Percentiles rank a stretch among this genome's conserved stretches.
phyloP scores from a whole-genome alignment of 75 land plant species.

The Chamaecyparis obtusa region DNA sequence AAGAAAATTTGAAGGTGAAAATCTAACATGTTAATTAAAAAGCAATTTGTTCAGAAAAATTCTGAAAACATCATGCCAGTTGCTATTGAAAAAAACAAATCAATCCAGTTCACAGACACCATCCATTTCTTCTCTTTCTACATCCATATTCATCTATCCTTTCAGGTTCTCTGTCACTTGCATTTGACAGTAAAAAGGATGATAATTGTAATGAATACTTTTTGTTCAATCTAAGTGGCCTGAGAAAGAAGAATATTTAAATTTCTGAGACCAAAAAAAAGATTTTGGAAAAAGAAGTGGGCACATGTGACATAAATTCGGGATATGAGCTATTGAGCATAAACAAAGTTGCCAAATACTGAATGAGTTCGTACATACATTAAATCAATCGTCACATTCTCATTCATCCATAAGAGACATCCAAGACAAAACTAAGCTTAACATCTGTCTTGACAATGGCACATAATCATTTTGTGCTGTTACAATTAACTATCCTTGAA shows the following conservation, averaged over 20 bases:
- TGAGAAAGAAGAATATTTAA: neutral
- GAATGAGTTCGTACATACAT: neutral
- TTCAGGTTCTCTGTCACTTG: neutral
- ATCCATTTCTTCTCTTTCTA: neutral
- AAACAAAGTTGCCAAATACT: neutral
- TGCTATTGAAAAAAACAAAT: neutral
- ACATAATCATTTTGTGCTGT: neutral
- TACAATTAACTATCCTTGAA: neutral
- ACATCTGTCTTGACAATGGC: neutral
- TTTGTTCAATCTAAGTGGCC: neutral
- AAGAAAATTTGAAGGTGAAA: no score
- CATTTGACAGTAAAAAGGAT: neutral
- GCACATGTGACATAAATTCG: neutral
- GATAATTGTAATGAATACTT: neutral
- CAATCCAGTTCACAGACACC: neutral
- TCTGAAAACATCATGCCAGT: no score
- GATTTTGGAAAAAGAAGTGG: neutral
- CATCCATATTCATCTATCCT: neutral
- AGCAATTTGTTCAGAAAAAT: no score
- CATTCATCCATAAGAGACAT: neutral
- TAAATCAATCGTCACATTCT: neutral
- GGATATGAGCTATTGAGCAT: neutral
- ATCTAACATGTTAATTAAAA: no score
- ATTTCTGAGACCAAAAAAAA: neutral
- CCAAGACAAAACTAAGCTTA: neutral